phyloP scores from a whole-genome alignment of 2,329 filamentous ascomycete genomes.

The Aspergillus piperis region DNA sequence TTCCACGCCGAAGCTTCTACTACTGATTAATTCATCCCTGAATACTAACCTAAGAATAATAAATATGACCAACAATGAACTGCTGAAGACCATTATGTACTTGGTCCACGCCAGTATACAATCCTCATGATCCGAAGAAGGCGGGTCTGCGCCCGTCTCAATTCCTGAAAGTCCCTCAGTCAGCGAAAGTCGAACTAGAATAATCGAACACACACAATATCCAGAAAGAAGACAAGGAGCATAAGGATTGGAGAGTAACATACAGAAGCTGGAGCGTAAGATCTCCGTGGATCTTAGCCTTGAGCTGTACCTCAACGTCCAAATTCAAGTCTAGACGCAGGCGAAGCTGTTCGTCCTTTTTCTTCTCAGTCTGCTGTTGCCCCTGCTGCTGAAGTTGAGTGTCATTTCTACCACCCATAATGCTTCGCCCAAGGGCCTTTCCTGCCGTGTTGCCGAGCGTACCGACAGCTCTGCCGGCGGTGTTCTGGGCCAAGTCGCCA shows the following conservation, averaged over 20 bases:
- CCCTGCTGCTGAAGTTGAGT: conserved; percentile 2
- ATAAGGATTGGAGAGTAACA: conserved; percentile 40
- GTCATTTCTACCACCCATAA: neutral
- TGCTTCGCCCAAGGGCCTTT: neutral
- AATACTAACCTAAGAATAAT: too few species aligned
- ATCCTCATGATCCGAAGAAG: too few species aligned
- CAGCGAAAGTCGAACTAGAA: too few species aligned
- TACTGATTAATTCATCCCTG: too few species aligned
- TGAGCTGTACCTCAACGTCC: conserved; percentile 81
- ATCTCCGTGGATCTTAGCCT: conserved; percentile 83
- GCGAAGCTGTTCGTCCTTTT: conserved; percentile 41
- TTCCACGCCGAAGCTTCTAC: too few species aligned
- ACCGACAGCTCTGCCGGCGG: neutral
- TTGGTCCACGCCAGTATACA: too few species aligned
- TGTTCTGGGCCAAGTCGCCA: neutral
- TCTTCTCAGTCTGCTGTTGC: neutral
- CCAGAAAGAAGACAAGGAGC: too few species aligned
- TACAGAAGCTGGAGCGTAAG: conserved; percentile 76
- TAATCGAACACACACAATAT: too few species aligned
- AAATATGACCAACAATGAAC: too few species aligned
- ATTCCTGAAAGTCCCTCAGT: too few species aligned
- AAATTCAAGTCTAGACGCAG: conserved; percentile 75
- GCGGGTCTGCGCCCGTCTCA: too few species aligned
- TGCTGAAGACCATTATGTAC: too few species aligned
- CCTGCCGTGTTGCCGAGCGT: conserved; percentile 1